phyloP scores from a whole-genome alignment of 202 grass and related monocot species.

The Zoysia matrella region DNA sequence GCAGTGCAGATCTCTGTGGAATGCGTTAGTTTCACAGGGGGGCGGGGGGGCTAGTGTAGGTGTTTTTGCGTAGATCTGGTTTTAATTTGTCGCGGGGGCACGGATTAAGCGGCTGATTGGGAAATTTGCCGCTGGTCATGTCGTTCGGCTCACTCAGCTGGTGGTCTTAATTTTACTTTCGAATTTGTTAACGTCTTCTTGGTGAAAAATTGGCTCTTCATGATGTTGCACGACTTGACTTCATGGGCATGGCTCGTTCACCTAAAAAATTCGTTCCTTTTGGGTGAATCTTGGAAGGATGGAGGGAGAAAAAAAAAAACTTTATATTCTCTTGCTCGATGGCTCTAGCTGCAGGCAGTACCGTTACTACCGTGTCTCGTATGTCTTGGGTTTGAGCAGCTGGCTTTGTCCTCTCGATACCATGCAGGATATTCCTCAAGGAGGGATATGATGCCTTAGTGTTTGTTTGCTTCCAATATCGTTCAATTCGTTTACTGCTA shows the following conservation, averaged over 20 bases:
- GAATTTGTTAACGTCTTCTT: not conserved
- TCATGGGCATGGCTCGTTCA: not conserved
- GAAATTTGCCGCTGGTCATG: slow-evolving; percentile 1
- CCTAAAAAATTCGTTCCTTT: slow-evolving; percentile 4
- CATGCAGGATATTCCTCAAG: slow-evolving; percentile 16
- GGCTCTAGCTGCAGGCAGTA: slow-evolving; percentile 18
- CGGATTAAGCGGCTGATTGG: not conserved
- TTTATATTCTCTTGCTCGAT: not conserved
- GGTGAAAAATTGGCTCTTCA: not conserved
- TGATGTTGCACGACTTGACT: not conserved
- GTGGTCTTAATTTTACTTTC: not conserved
- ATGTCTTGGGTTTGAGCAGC: not conserved
- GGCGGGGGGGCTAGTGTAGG: not conserved
- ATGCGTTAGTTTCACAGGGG: not conserved
- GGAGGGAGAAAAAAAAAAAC: not conserved
- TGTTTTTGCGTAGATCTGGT: slow-evolving; percentile 42
- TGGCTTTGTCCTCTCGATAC: slow-evolving; percentile 34
- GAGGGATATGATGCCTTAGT: slow-evolving; percentile 22
- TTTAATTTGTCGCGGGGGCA: not conserved
- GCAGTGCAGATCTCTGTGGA: slow-evolving; percentile 42
- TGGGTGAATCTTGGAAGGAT: not conserved
- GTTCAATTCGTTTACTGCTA: not conserved
- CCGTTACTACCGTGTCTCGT: not conserved
- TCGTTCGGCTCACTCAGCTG: not conserved
- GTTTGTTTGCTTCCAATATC: slow-evolving; percentile 33